Conservation (phyloP, 441 rosid genomes). For the Flueggea neowawraea region DNA sequence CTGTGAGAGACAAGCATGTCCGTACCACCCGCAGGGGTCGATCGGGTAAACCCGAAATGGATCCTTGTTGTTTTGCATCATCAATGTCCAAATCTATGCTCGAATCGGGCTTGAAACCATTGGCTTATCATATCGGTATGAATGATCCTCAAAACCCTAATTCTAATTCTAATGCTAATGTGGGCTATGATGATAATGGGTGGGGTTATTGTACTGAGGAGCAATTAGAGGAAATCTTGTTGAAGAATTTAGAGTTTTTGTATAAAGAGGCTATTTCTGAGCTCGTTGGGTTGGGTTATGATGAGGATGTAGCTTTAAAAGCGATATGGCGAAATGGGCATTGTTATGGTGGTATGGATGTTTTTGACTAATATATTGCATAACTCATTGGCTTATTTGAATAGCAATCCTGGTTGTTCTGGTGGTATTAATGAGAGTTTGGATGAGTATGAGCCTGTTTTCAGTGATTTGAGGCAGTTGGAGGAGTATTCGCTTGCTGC, state of each 20-base stretch:
- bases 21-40: not conserved
- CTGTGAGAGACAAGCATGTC: not conserved
- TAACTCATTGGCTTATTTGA: constrained; percentile 76
- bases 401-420: constrained; percentile 22
- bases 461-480: constrained; percentile 71
- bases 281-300: constrained; percentile 69
- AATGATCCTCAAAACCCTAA: not conserved
- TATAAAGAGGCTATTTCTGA: constrained; percentile 70
- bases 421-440: constrained; percentile 24
- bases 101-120: not conserved
- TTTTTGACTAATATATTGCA: constrained; percentile 67
- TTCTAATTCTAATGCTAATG: not conserved
- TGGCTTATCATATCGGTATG: not conserved
- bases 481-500: constrained; percentile 78
- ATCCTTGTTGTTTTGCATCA: not conserved
- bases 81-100: not conserved
- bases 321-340: constrained; percentile 74
- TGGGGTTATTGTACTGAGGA: constrained; percentile 89
- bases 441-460: constrained; percentile 52
- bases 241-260: constrained; percentile 59
- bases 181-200: constrained; percentile 33
- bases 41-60: not conserved
- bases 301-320: constrained; percentile 62
- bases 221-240: constrained; percentile 66
- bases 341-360: constrained; percentile 90